phyloP scores from a whole-genome alignment of 345 rosid species.

The Corchorus capsularis region DNA sequence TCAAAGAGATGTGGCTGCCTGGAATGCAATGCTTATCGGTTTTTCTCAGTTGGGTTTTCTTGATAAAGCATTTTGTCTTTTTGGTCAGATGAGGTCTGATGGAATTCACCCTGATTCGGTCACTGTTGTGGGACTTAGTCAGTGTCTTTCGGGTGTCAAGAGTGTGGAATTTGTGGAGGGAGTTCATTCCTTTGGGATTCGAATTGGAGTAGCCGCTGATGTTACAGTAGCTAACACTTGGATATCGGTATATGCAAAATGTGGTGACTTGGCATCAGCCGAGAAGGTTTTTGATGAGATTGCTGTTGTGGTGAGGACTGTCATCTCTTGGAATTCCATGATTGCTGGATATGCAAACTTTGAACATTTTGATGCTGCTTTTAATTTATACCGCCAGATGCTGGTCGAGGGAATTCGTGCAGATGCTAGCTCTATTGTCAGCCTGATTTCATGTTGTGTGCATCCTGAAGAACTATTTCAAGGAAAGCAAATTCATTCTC shows the following conservation, averaged over 20 bases:
- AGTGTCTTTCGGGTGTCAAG: conserved; percentile 22
- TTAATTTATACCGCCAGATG: conserved; percentile 53
- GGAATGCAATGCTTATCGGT: conserved; percentile 69
- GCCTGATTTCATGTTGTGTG: conserved; percentile 52
- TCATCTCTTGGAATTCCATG: conserved; percentile 64
- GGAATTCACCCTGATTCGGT: conserved; percentile 53
- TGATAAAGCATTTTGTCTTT: conserved; percentile 30
- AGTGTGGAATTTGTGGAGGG: conserved; percentile 37
- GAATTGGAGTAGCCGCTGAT: conserved; percentile 48
- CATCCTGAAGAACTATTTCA: conserved; percentile 38
- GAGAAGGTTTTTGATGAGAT: conserved; percentile 51
- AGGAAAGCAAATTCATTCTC: conserved; percentile 60
- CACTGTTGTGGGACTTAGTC: conserved; percentile 53
- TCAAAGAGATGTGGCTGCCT: conserved; percentile 51
- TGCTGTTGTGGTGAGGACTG: conserved; percentile 35
- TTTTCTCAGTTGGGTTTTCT: conserved; percentile 39
- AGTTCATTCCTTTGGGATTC: conserved; percentile 54
- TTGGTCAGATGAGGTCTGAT: conserved; percentile 47
- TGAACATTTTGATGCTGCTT: conserved; percentile 37
- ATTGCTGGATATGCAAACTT: conserved; percentile 52
- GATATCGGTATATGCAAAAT: conserved; percentile 59
- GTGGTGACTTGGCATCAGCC: conserved; percentile 52
- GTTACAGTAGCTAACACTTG: conserved; percentile 62
- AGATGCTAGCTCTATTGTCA: conserved; percentile 59
- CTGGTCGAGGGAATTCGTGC: conserved; percentile 46